These are phyloP conservation scores for Krasilnikovozyma curviuscula DNA, from an alignment of 768 basidiomycete species.

Conservation along the genomic window DNA sequence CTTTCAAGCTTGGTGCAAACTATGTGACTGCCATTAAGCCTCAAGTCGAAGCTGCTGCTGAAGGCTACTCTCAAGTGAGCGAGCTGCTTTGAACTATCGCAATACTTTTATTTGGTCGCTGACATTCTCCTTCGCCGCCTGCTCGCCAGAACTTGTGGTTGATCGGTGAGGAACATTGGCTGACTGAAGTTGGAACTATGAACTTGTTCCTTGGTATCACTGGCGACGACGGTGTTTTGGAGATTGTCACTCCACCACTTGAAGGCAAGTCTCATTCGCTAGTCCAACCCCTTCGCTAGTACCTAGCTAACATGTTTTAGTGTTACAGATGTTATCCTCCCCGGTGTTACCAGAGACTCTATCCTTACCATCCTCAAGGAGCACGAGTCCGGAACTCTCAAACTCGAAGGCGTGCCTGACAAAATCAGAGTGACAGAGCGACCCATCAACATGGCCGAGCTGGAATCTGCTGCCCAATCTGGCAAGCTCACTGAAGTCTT, in stretches of 20 bases:
- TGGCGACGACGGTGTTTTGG: constrained; percentile 24
- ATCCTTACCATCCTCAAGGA: constrained; percentile 50
- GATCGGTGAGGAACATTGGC: constrained; percentile 38
- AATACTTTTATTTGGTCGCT: constrained; percentile 9
- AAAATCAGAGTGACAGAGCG: constrained; percentile 38
- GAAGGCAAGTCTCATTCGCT: neutral
- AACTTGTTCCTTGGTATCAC: constrained; percentile 8
- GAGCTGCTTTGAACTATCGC: constrained; percentile 15
- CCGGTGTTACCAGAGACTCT: constrained; percentile 6
- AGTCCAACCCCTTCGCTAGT: neutral
- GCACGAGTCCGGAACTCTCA: constrained; percentile 33
- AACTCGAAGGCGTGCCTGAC: constrained; percentile 28
- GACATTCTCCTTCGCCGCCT: too few species aligned
- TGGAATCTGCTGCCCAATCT: constrained; percentile 33
- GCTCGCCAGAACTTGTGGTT: constrained; percentile 29
- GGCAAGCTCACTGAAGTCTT: constrained; percentile 63
- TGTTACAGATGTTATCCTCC: constrained; percentile 9
- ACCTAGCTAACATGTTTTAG: constrained; percentile 6
- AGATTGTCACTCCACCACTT: constrained; percentile 75
- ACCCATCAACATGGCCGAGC: constrained; percentile 39
- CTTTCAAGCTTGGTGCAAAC: too few species aligned
- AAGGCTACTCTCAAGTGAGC: constrained; percentile 17
- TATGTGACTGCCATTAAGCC: constrained; percentile 8
- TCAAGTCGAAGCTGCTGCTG: constrained; percentile 15
- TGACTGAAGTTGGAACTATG: constrained; percentile 55